A percentile compares a stretch with the other conserved stretches of the same genome.
Conservation (phyloP, 352 stramenopile species). For the Phytophthora pinifolia region DNA sequence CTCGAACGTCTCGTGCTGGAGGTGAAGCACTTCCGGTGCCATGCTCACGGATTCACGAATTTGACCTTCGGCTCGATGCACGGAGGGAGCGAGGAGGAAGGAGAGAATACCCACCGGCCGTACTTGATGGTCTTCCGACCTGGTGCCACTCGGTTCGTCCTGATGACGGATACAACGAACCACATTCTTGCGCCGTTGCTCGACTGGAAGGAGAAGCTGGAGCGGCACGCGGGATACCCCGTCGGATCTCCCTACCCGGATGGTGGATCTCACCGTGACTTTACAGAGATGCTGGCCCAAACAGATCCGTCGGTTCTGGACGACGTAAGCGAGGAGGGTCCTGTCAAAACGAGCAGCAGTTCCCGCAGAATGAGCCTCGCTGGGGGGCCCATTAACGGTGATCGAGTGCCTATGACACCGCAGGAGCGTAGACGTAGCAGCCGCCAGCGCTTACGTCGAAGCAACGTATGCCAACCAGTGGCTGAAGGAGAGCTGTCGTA, state of each 20-base stretch:
- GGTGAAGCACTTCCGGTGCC: conserved; percentile 49
- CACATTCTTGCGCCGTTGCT: conserved; percentile 40
- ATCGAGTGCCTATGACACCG: not conserved
- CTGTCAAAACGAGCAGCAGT: not conserved
- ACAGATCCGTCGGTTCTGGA: conserved; percentile 14
- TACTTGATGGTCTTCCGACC: conserved; percentile 63
- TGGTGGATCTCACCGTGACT: conserved; percentile 16
- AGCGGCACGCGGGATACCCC: conserved; percentile 26
- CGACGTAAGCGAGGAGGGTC: conserved; percentile 5
- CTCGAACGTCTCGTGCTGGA: conserved; percentile 46
- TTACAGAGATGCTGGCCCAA: conserved; percentile 26
- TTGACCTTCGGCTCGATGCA: conserved; percentile 14
- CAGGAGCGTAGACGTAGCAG: conserved; percentile 32
- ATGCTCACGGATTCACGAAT: conserved; percentile 38
- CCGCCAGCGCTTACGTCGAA: conserved; percentile 27
- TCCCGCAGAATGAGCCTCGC: conserved; percentile 11
- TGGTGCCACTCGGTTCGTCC: conserved; percentile 50
- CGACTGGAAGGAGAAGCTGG: conserved; percentile 61
- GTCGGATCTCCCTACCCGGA: conserved; percentile 3
- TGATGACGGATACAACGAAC: conserved; percentile 49
- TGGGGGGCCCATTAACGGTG: conserved; percentile 2
- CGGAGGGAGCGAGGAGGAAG: conserved; percentile 6
- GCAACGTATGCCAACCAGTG: conserved; percentile 14
- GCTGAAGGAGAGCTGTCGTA: conserved; percentile 53
- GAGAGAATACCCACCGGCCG: conserved; percentile 33